A percentile compares a stretch with the other conserved stretches of the same genome.
phyloP scores from a whole-genome alignment of 495 filamentous ascomycete species.

The Aspergillus nanangensis region DNA sequence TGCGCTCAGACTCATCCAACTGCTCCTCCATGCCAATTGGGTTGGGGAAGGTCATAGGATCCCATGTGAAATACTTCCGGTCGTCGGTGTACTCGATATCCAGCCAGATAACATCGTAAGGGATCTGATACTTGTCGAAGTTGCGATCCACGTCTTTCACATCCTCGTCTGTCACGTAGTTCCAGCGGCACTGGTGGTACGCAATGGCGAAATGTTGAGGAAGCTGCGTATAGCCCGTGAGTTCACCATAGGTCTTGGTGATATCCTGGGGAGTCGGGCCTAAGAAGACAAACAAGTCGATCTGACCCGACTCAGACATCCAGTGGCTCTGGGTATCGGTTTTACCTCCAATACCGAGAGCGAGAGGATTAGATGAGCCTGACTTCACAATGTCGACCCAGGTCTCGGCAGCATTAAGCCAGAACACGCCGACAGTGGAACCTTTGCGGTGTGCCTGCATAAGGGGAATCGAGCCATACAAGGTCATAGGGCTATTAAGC shows the following conservation, averaged over 20 bases:
- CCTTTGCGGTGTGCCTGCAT: constrained; percentile 95
- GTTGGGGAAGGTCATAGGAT: constrained; percentile 77
- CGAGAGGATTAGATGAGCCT: constrained; percentile 73
- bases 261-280: constrained; percentile 81
- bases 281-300: constrained; percentile 92
- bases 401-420: constrained; percentile 95
- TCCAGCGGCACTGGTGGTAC: constrained; percentile 98
- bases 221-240: constrained; percentile 91
- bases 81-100: constrained; percentile 95
- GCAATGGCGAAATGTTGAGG: constrained; percentile 88
- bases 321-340: constrained; percentile 87
- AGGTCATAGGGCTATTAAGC: constrained; percentile 95
- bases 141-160: constrained; percentile 94
- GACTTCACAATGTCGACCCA: constrained; percentile 92
- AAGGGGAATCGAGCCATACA: constrained; percentile 92
- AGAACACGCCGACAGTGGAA: constrained; percentile 96
- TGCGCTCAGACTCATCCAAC: constrained; percentile 74
- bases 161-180: constrained; percentile 95
- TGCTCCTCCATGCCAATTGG: constrained; percentile 85
- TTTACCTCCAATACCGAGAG: constrained; percentile 63
- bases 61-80: constrained; percentile 98
- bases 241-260: constrained; percentile 73
- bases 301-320: constrained; percentile 85
- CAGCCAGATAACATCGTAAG: constrained; percentile 98
- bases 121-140: constrained; percentile 90